phyloP scores from a whole-genome alignment of 2,329 filamentous ascomycete species.

The Botrytis pseudocinerea region DNA sequence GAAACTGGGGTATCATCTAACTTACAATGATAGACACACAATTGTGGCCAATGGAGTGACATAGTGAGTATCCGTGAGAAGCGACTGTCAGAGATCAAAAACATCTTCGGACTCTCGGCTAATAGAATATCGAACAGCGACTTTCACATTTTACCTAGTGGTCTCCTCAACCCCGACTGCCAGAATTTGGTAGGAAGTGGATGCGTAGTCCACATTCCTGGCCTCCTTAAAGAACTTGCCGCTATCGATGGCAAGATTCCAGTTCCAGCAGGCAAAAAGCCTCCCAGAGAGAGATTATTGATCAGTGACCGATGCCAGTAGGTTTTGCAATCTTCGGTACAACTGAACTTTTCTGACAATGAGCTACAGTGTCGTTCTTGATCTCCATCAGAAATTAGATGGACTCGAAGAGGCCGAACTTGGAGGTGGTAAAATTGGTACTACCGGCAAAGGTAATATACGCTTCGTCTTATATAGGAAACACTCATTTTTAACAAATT shows the following conservation, averaged over 20 bases:
- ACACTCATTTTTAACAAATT: background rate
- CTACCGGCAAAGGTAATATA: slow-evolving; percentile 42
- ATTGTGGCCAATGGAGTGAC: slow-evolving; percentile 45
- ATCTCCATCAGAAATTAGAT: slow-evolving; percentile 67
- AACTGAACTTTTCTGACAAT: slow-evolving; percentile 3
- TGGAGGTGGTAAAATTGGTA: slow-evolving; percentile 47
- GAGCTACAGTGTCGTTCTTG: slow-evolving; percentile 62
- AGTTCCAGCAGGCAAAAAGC: slow-evolving; percentile 35
- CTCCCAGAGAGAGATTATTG: slow-evolving; percentile 58
- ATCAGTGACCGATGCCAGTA: slow-evolving; percentile 52
- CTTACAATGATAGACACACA: slow-evolving; percentile 40
- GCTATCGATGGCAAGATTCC: slow-evolving; percentile 58
- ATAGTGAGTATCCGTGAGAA: slow-evolving; percentile 37
- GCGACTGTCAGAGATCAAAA: background rate
- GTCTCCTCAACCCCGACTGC: slow-evolving; percentile 69
- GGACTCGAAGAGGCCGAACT: slow-evolving; percentile 63
- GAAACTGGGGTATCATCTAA: background rate
- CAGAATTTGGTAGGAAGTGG: slow-evolving; percentile 74
- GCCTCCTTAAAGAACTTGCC: slow-evolving; percentile 66
- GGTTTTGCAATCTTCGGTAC: background rate
- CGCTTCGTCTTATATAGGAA: slow-evolving; percentile 27
- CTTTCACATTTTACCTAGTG: slow-evolving; percentile 63
- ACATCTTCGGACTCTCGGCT: background rate
- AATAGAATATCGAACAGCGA: slow-evolving; percentile 31
- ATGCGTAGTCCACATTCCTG: slow-evolving; percentile 65